Base-by-base conservation (phyloP, 2,329 filamentous ascomycete genomes). In the Aspergillus versicolor region DNA sequence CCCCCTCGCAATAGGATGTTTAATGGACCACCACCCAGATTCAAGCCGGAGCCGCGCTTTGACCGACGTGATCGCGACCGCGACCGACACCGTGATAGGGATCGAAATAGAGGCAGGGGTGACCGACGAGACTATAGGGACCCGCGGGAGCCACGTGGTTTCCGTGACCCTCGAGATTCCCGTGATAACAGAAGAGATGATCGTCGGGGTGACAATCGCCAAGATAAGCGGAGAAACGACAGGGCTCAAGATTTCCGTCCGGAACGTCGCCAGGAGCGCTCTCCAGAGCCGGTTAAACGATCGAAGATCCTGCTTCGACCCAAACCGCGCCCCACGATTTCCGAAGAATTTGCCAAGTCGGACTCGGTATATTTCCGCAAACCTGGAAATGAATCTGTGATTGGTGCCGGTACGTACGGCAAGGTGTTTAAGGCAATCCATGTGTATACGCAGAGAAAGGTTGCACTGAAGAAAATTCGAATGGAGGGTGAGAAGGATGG, bases 401-500 rank as follows among this genome's bases (percentile, higher is more conserved):
- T 97, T 19, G 93, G 93, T 15, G 96, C 93, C 43, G 93, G 93
- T 11, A 97, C 93, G 0, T 97, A 97, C 67, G 94, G 88, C 62
- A 92, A 97, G 77, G 94, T 97, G n/a, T 91, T 96, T 75, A 94
- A 94, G 68, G 94, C 92, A 57, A 85, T 86, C 57, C 91, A 91
- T 56, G 86, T 86, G 64, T 90, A 86, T 69, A 92, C 87, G 0
- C 89, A 91, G 58, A 83, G 84, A 12, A 78, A 93, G 57, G 90
- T 96, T 55, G 94, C 94, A 3, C 77, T 99, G 70, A 99, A 99
- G 80, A 97, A 97, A 82, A 99, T 99, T 65, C 86, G 97, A 62
- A 97, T 97, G 91, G 94, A 99, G 74, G 96, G 97, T 69, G 94
- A 99, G 78, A 97, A 97, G 73, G 94, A 99, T 74, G 94, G 94